Base-by-base conservation (phyloP, 2,329 filamentous ascomycete species). In the Phyllachora maydis region DNA sequence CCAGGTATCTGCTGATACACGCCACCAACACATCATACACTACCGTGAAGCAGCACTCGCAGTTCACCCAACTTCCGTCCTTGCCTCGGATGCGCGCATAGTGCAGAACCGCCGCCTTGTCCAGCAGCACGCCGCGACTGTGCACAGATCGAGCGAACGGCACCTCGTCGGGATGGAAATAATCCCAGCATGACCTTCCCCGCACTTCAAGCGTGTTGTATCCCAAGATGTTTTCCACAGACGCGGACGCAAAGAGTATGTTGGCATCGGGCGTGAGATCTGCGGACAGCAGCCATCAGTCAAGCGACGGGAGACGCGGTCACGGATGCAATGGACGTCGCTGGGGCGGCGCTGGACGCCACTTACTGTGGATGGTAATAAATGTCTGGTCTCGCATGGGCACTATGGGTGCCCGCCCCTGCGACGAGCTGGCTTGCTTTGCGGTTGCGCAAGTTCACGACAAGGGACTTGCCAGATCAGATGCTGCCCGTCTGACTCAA, bases 1-100 rank as follows among this genome's bases (percentile, higher is more conserved):
- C 54, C 24, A 59, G 58, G 42, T 88, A 90, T 31, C 88, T 63
- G 39, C 74, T 82, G 8, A 72, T 85, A 40, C 76, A 82, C 19
- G 77, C 78, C 23, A 90, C 77, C 46, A 91, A 56, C 12, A 88
- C 77, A 57, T 90, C 74, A 44, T 90, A 76, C 20, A 90, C 81
- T 19, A 90, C 59, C 4, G 79, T 88, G 43, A 90, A 91, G 45
- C 79, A 82, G 46, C 78, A 88, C 48, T 91, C 81, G 47, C 78
- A 88, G 31, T 65, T 68, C 18, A 85, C 53, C 69, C 74, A 90
- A 25, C 60, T 53, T 10, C 74, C 76, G 37, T 72, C 53, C 21
- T 60, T 67, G 26, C 74, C 65, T 36, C 58, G 61, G 30, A 90
- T 65, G 17, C 67, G 65, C 30, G 71, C 77, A 50, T 90, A 90